Evolutionary conservation across 2,329 filamentous ascomycete genomes (phyloP), one percentile per base, ranked within the genome.

Genomic region (Passalora sequoiae): DNA sequence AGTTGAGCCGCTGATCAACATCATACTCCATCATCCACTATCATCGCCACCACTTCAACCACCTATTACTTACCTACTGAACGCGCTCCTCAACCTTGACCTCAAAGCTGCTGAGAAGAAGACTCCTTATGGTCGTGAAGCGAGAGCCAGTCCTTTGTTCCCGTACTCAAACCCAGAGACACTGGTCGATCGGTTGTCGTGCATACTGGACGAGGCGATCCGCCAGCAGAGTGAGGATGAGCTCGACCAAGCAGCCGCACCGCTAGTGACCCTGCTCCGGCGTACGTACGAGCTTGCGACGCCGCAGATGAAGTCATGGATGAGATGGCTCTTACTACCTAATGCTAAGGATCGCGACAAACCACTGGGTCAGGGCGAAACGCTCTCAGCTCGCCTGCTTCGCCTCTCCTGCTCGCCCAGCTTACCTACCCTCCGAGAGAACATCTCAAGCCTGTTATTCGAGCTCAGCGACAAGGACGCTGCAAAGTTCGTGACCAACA

Each of bases 391-490:
- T 2, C 80, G 81, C 47, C 71, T 98, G 1, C 75, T 98, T 38
- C 79, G 81, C 42, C 78, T 92, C 29, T 88, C 86, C 2, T 86
- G 82, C 4, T 86, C 85, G 10, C 77, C 89, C 0, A 66, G 80
- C 31, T 77, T 85, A 0, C 80, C 86, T 0, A 80, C 82, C 28
- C 70, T 95, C 3, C 80, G 88, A 13, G 80, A 85, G 35, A 78
- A 79, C 13, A 83, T 94, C 40, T 86, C 85, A 0, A 75, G 83
- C 21, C 73, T 98, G 17, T 77, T 96, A 49, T 98, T 94, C 62
- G 85, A 94, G 52, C 74, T 97, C 20, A 95, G 89, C 0, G 84
- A 83, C 51, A 85, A 82, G 56, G 82, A 96, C 56, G 78, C 89
- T 0, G 77, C 76, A 12, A 84, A 75, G 21, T 92, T 96, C 59